Percentiles rank a stretch among this genome's conserved stretches.
Conservation (phyloP, 2,329 filamentous ascomycete genomes). For the Xylariaceae sp. region DNA sequence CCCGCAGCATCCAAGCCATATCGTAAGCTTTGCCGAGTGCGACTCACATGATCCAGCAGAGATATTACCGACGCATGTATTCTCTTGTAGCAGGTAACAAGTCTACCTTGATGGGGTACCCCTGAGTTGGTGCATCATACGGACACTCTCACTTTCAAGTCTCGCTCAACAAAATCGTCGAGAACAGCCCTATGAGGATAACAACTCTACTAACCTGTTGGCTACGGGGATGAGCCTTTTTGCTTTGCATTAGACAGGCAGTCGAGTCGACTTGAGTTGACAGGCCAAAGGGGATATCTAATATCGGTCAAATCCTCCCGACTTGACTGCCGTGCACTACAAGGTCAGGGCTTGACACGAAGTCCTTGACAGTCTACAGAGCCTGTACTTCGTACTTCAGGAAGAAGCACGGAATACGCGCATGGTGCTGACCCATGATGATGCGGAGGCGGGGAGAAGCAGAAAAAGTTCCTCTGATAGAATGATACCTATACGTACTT, state of each 20-base stretch:
- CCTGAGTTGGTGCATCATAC: no score
- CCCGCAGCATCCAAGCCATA: slow-evolving; percentile 4
- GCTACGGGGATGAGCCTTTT: slow-evolving; percentile 6
- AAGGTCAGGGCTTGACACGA: not conserved
- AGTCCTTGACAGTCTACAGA: not conserved
- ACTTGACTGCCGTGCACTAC: not conserved
- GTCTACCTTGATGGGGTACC: no score
- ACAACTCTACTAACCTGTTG: not conserved
- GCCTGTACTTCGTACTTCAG: not conserved
- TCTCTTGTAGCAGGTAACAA: no score
- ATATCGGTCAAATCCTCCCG: not conserved
- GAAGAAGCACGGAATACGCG: slow-evolving; percentile 3
- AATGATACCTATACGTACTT: not conserved
- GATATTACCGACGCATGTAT: not conserved
- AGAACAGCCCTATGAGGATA: not conserved
- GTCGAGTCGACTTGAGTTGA: no score
- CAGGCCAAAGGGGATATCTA: no score
- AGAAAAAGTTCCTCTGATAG: not conserved
- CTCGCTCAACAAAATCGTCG: no score
- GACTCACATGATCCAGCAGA: slow-evolving; percentile 13
- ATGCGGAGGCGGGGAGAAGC: not conserved
- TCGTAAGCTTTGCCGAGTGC: slow-evolving; percentile 19
- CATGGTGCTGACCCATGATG: slow-evolving; percentile 10
- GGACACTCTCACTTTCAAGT: no score
- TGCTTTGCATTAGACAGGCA: not conserved